These are phyloP conservation scores for Podosphaera aphanis DNA, from an alignment of 2,329 filamentous ascomycete species.

Conservation along the genomic window DNA sequence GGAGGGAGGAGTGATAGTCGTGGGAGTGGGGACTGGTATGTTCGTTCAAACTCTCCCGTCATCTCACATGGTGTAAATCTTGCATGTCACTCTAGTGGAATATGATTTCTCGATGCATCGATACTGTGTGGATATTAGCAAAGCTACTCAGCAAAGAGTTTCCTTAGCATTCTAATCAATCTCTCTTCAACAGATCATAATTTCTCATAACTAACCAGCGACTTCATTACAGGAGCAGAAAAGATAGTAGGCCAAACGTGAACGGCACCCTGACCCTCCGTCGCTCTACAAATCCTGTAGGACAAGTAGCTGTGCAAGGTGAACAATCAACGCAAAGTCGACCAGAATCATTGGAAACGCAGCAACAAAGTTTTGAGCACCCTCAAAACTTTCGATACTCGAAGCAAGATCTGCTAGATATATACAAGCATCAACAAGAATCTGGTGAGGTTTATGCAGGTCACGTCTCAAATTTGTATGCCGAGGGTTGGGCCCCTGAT, in stretches of 20 bases:
- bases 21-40: slow-evolving; percentile 51
- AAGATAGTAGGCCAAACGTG: slow-evolving; percentile 27
- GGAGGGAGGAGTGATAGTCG: slow-evolving; percentile 31
- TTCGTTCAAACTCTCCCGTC: slow-evolving; percentile 18
- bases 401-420: slow-evolving; percentile 40
- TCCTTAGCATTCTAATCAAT: not conserved
- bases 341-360: slow-evolving; percentile 6
- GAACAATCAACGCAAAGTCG: slow-evolving; percentile 10
- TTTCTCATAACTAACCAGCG: not conserved
- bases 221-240: slow-evolving; percentile 26
- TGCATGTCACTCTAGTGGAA: not conserved
- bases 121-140: not conserved
- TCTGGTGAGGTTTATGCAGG: slow-evolving; percentile 23
- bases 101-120: not conserved
- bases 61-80: not conserved
- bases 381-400: slow-evolving; percentile 16
- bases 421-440: slow-evolving; percentile 38
- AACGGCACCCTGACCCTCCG: slow-evolving; percentile 43
- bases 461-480: slow-evolving; percentile 43
- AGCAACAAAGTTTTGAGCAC: slow-evolving; percentile 21
- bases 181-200: not conserved
- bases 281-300: slow-evolving; percentile 32
- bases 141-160: not conserved
- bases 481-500: slow-evolving; percentile 58
- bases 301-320: slow-evolving; percentile 15